Evolutionary conservation across 805 yeast species (phyloP).

Genomic region (Lipomyces starkeyi): DNA sequence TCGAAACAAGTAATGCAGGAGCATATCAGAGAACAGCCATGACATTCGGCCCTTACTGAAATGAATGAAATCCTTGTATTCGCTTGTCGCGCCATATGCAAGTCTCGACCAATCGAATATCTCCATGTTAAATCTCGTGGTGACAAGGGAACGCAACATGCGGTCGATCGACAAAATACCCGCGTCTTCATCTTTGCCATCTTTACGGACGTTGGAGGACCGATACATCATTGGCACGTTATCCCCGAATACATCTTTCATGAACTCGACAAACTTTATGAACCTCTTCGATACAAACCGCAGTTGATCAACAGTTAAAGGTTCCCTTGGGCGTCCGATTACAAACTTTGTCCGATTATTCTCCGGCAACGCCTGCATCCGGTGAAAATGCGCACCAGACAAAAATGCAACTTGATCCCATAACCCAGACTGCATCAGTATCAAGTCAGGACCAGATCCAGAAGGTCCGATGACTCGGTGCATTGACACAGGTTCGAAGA

Average conservation of each 20-base stretch:
- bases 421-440: constrained; percentile 17
- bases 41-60: constrained; percentile 17
- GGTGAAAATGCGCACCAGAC: background rate
- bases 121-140: constrained; percentile 16
- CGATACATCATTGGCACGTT: constrained; percentile 33
- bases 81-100: constrained; percentile 8
- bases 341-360: background rate
- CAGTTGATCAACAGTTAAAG: constrained; percentile 4
- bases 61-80: constrained; percentile 21
- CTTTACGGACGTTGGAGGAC: constrained; percentile 10
- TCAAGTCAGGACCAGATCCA: constrained; percentile 20
- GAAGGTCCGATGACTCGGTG: constrained; percentile 3
- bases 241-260: constrained; percentile 17
- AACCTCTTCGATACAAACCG: constrained; percentile 19
- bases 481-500: constrained; percentile 5
- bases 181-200: constrained; percentile 10
- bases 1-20: constrained; percentile 29
- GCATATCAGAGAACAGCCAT: constrained; percentile 28
- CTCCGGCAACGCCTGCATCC: background rate
- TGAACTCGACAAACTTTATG: constrained; percentile 14
- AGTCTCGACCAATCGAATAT: constrained; percentile 26
- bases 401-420: constrained; percentile 27
- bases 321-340: constrained; percentile 4
- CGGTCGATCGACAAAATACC: constrained; percentile 24
- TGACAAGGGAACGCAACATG: constrained; percentile 20